These are phyloP conservation scores for Cladosporium oxysporum DNA, from an alignment of 2,329 filamentous ascomycete species.

Conservation along the genomic window DNA sequence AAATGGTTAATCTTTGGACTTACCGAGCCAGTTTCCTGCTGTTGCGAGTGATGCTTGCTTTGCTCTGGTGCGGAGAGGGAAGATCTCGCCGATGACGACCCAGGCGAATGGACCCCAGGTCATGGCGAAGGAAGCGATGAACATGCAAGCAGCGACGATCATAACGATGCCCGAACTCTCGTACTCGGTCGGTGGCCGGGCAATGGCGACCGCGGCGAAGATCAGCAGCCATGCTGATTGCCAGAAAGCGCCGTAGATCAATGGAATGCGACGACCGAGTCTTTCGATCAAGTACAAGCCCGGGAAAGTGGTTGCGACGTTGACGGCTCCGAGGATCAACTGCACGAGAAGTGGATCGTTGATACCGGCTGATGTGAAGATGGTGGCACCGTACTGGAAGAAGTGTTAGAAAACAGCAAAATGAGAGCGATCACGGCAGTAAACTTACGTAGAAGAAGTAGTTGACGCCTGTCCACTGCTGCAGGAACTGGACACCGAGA, in stretches of 20 bases:
- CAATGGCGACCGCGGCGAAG: slow-evolving; percentile 47
- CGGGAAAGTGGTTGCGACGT: slow-evolving; percentile 47
- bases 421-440: not conserved
- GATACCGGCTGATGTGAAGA: slow-evolving; percentile 38
- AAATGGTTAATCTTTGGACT: not conserved
- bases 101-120: slow-evolving; percentile 65
- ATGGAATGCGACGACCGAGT: slow-evolving; percentile 47
- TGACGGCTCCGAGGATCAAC: slow-evolving; percentile 47
- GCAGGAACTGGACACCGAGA: slow-evolving; percentile 47
- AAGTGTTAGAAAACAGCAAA: not conserved
- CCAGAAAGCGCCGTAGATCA: slow-evolving; percentile 48
- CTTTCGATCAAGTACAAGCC: slow-evolving; percentile 51
- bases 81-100: slow-evolving; percentile 42
- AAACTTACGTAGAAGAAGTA: slow-evolving; percentile 39
- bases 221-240: slow-evolving; percentile 33
- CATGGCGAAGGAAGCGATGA: slow-evolving; percentile 70
- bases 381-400: slow-evolving; percentile 44
- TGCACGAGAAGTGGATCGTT: slow-evolving; percentile 37
- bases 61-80: slow-evolving; percentile 28
- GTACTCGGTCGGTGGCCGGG: slow-evolving; percentile 35
- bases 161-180: slow-evolving; percentile 62
- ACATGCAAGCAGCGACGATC: slow-evolving; percentile 73
- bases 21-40: slow-evolving; percentile 45
- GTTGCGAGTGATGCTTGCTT: slow-evolving; percentile 31
- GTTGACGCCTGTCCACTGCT: slow-evolving; percentile 49